These are phyloP conservation scores for Physcomitrium patens DNA, from an alignment of 225 moss, liverwort and hornwort genomes.

Conservation along the genomic window DNA sequence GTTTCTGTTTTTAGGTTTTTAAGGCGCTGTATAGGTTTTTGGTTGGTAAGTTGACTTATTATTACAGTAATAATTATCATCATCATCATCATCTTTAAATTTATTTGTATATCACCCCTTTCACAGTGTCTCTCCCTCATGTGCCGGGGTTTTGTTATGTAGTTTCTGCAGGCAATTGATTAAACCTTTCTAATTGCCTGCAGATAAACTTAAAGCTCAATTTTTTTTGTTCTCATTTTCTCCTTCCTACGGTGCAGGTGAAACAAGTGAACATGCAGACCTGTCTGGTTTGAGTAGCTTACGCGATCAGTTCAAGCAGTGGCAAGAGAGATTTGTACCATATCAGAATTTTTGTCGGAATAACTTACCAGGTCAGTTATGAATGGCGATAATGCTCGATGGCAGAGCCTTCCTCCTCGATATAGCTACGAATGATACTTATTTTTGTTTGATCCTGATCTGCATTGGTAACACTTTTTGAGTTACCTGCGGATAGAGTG, in stretches of 20 bases:
- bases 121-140: not conserved
- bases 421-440: not conserved
- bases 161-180: constrained; percentile 2
- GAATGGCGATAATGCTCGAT: not conserved
- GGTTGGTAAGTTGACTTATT: too few relatives aligned
- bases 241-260: constrained; percentile 30
- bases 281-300: constrained; percentile 35
- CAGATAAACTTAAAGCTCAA: not conserved
- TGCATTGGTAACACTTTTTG: constrained; percentile 17
- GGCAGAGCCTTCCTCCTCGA: constrained; percentile 15
- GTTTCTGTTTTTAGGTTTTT: not conserved
- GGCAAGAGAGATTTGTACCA: constrained; percentile 63
- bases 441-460: constrained; percentile 21
- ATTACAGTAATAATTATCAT: too few relatives aligned
- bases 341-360: constrained; percentile 43
- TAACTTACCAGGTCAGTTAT: constrained; percentile 38
- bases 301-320: constrained; percentile 58
- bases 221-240: constrained; percentile 19
- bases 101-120: too few relatives aligned
- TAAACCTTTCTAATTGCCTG: not conserved
- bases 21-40: too few relatives aligned
- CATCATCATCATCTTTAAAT: too few relatives aligned
- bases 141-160: not conserved
- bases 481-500: constrained; percentile 28
- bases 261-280: constrained; percentile 24